Conservation (phyloP, 169 alveolate species). For the Eimeria necatrix region DNA sequence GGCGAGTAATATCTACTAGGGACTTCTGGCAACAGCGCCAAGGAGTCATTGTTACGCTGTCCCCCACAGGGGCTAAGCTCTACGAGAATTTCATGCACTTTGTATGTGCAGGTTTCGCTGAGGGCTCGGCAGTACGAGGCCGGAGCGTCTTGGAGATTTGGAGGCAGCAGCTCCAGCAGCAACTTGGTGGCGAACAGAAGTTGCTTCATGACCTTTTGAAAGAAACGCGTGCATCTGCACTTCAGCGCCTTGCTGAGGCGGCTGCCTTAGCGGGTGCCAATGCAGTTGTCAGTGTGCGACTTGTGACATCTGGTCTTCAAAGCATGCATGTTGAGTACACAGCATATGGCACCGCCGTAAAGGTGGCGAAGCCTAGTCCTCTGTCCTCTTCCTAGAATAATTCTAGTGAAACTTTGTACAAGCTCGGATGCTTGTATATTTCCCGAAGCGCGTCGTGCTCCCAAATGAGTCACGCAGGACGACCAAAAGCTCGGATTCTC, state of each 20-base stretch:
- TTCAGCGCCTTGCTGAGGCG: constrained; percentile 70
- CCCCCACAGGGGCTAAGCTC: neutral
- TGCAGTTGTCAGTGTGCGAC: constrained; percentile 71
- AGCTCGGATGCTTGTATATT: no score
- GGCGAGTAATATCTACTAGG: no score
- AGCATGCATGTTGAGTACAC: constrained; percentile 75
- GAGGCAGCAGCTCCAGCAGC: constrained; percentile 75
- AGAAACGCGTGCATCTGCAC: constrained; percentile 71
- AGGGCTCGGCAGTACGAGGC: constrained; percentile 69
- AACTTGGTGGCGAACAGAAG: constrained; percentile 68
- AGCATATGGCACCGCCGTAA: constrained; percentile 72
- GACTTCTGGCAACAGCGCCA: no score
- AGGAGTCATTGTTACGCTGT: no score
- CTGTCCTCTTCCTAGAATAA: neutral
- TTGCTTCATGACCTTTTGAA: constrained; percentile 56
- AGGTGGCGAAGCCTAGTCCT: constrained; percentile 15
- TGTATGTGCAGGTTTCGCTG: constrained; percentile 46
- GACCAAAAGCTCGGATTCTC: neutral
- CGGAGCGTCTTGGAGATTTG: constrained; percentile 61
- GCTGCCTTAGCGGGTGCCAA: constrained; percentile 69
- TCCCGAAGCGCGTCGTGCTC: no score
- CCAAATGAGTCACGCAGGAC: no score
- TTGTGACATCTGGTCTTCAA: constrained; percentile 66
- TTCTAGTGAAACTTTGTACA: no score
- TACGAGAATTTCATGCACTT: neutral